Evolutionary conservation across 305 asterid genomes (phyloP).

Genomic region (Fraxinus angustifolia): DNA sequence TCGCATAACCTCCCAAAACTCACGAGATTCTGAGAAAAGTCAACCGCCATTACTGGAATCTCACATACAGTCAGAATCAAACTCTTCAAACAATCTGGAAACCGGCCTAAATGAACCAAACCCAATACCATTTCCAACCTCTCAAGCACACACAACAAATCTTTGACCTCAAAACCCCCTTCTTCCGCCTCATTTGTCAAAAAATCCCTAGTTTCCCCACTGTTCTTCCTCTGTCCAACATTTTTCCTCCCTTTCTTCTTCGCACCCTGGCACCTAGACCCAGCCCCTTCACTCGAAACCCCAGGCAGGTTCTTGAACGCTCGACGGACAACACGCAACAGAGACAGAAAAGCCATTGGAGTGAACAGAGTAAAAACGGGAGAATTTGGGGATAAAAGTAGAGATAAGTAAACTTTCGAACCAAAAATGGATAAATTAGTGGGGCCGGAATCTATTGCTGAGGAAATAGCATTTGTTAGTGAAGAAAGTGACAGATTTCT

Average conservation of each 20-base stretch:
- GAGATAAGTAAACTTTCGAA: conserved; percentile 61
- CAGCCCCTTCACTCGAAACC: conserved; percentile 31
- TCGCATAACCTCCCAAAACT: conserved; percentile 53
- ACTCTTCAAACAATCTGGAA: conserved; percentile 82
- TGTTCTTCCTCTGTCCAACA: conserved; percentile 28
- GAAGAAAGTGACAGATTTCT: conserved; percentile 44
- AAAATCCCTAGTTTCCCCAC: conserved; percentile 31
- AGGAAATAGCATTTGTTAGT: conserved; percentile 44
- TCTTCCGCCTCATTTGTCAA: conserved; percentile 41
- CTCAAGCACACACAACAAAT: conserved; percentile 57
- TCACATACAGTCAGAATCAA: conserved; percentile 73
- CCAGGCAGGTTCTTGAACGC: conserved; percentile 44
- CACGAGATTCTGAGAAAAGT: conserved; percentile 48
- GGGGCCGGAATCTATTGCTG: conserved; percentile 67
- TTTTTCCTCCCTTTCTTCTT: conserved; percentile 49
- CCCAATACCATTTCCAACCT: conserved; percentile 60
- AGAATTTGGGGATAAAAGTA: conserved; percentile 74
- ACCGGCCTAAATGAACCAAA: conserved; percentile 73
- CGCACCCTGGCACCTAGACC: conserved; percentile 26
- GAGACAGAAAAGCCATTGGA: conserved; percentile 78
- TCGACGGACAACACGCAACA: conserved; percentile 64
- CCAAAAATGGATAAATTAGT: conserved; percentile 48
- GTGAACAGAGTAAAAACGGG: conserved; percentile 84
- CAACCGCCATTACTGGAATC: conserved; percentile 56
- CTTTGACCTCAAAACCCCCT: conserved; percentile 48